These are phyloP conservation scores for Saccharomycopsis guyanensis DNA, from an alignment of 805 yeast genomes.

Conservation along the genomic window DNA sequence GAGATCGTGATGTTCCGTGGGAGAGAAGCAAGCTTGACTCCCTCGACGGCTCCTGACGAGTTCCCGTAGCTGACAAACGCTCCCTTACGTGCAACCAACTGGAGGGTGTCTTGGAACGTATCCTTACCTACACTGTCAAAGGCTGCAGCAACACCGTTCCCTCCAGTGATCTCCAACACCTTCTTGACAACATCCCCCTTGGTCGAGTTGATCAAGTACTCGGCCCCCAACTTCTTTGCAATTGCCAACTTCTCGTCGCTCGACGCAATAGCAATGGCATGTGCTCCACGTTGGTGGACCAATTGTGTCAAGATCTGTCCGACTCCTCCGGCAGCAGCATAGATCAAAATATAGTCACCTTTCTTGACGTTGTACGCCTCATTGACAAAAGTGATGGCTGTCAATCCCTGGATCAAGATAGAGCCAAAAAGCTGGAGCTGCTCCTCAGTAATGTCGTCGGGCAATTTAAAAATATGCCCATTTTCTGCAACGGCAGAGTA, in stretches of 20 bases:
- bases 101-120: slow-evolving; percentile 59
- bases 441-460: slow-evolving; percentile 40
- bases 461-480: slow-evolving; percentile 41
- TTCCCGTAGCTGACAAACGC: slow-evolving; percentile 74
- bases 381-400: slow-evolving; percentile 63
- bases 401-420: slow-evolving; percentile 61
- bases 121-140: slow-evolving; percentile 77
- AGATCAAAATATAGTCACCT: slow-evolving; percentile 67
- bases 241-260: slow-evolving; percentile 59
- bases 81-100: slow-evolving; percentile 61
- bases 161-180: slow-evolving; percentile 53
- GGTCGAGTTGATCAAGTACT: slow-evolving; percentile 48
- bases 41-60: slow-evolving; percentile 78
- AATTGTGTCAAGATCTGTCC: slow-evolving; percentile 69
- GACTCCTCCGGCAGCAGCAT: slow-evolving; percentile 96
- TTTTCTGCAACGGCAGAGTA: slow-evolving; percentile 43
- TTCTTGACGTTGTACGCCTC: slow-evolving; percentile 61
- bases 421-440: slow-evolving; percentile 52
- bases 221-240: slow-evolving; percentile 73
- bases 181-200: slow-evolving; percentile 48
- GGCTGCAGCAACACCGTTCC: slow-evolving; percentile 59
- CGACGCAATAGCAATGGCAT: slow-evolving; percentile 80
- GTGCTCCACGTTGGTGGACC: slow-evolving; percentile 57
- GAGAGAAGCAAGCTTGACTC: slow-evolving; percentile 45
- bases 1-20: slow-evolving; percentile 55